Evolutionary conservation across 352 stramenopile species (phyloP).

Genomic region (Phytophthora macrochlamydospora): DNA sequence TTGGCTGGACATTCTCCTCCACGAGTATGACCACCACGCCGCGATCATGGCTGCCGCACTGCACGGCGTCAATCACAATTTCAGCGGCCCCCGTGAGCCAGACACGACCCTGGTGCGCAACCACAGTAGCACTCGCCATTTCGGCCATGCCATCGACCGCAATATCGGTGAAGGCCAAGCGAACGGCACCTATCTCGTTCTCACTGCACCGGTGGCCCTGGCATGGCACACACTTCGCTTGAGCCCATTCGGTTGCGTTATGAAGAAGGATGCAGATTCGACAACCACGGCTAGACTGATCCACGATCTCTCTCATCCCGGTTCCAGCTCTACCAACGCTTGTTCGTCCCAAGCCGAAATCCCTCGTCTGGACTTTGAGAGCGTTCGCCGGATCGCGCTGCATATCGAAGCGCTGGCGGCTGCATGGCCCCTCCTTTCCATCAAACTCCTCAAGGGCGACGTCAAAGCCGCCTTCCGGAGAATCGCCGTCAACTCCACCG

Average conservation of each 20-base stretch:
- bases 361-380: background rate
- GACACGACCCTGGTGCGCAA: background rate
- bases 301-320: background rate
- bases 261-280: background rate
- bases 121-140: background rate
- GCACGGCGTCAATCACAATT: background rate
- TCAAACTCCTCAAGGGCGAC: background rate
- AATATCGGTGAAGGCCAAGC: conserved; percentile 7
- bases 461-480: background rate
- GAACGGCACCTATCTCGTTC: conserved; percentile 1
- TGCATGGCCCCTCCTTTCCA: background rate
- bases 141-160: background rate
- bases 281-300: background rate
- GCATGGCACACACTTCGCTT: background rate
- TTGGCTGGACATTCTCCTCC: conserved; percentile 5
- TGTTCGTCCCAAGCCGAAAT: background rate
- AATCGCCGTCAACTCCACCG: background rate
- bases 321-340: background rate
- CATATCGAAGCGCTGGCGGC: background rate
- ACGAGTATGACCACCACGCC: background rate
- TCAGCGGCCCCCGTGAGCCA: background rate
- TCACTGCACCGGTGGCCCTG: background rate
- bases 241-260: background rate
- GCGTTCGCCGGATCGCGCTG: background rate
- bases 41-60: background rate